These are phyloP conservation scores for Funneliformis geosporum DNA, from an alignment of 192 early-diverging fungal genomes.

Conservation along the genomic window DNA sequence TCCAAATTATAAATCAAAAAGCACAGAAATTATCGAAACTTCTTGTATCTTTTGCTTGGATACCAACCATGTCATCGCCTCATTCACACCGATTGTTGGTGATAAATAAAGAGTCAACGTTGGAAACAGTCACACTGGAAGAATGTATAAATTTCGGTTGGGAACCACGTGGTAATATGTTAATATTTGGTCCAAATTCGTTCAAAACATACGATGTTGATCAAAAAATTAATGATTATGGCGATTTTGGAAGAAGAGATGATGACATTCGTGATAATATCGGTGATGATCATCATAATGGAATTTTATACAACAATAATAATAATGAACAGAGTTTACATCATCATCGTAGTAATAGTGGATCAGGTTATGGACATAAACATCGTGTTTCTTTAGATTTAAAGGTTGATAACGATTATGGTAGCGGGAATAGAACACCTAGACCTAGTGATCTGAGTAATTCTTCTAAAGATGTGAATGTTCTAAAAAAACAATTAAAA, in stretches of 20 bases:
- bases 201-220: conserved; percentile 18
- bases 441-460: conserved; percentile 14
- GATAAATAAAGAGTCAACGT: conserved; percentile 53
- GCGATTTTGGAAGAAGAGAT: background rate
- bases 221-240: background rate
- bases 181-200: conserved; percentile 26
- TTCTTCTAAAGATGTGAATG: background rate
- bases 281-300: background rate
- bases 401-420: background rate
- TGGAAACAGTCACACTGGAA: conserved; percentile 53
- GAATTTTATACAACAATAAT: background rate
- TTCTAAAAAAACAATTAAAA: conserved; percentile 5
- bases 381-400: conserved; percentile 6
- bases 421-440: conserved; percentile 19
- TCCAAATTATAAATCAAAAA: conserved; percentile 10
- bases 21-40: conserved; percentile 43
- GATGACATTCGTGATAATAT: background rate
- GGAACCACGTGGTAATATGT: conserved; percentile 56
- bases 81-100: conserved; percentile 53
- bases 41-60: conserved; percentile 55
- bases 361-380: background rate
- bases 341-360: background rate
- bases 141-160: conserved; percentile 55
- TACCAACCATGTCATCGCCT: conserved; percentile 42
- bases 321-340: background rate